These are phyloP conservation scores for Magnaporthiopsis incrustans DNA, from an alignment of 2,329 filamentous ascomycete genomes.

Conservation along the genomic window DNA sequence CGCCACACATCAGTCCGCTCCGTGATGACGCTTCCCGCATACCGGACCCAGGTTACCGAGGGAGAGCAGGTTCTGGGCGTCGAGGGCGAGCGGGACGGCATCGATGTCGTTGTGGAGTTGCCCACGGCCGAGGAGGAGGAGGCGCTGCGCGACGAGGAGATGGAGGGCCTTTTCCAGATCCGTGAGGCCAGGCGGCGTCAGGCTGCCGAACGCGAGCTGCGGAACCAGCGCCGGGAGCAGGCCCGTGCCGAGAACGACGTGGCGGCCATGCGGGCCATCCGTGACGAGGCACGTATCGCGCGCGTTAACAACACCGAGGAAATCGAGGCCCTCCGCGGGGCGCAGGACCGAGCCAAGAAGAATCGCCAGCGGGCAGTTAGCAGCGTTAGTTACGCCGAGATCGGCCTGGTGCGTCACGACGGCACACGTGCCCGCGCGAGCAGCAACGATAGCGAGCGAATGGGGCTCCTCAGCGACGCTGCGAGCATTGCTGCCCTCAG, in stretches of 20 bases:
- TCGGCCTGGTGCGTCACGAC: slow-evolving; percentile 70
- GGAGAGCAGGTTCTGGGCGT: slow-evolving; percentile 77
- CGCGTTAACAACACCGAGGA: slow-evolving; percentile 39
- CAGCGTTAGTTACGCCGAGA: slow-evolving; percentile 66
- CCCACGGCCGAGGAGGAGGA: slow-evolving; percentile 77
- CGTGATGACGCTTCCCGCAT: slow-evolving; percentile 88
- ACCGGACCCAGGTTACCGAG: slow-evolving; percentile 63
- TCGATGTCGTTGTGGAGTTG: slow-evolving; percentile 83
- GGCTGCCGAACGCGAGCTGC: slow-evolving; percentile 67
- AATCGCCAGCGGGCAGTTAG: slow-evolving; percentile 61
- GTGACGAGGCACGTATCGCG: slow-evolving; percentile 44
- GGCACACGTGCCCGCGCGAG: slow-evolving; percentile 67
- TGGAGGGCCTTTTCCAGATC: slow-evolving; percentile 89
- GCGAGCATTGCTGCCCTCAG: slow-evolving; percentile 46
- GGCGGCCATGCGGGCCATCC: slow-evolving; percentile 59
- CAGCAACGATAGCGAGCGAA: slow-evolving; percentile 63
- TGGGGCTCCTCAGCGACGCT: slow-evolving; percentile 63
- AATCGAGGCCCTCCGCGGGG: slow-evolving; percentile 50
- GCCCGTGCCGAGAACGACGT: slow-evolving; percentile 64
- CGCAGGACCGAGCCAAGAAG: slow-evolving; percentile 48
- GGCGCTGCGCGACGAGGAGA: slow-evolving; percentile 72
- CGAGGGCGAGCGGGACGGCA: slow-evolving; percentile 84
- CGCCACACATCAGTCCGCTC: slow-evolving; percentile 81
- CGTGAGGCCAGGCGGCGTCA: slow-evolving; percentile 69
- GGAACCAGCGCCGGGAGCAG: slow-evolving; percentile 60